Evolutionary conservation across 2,329 filamentous ascomycete species (phyloP).

Genomic region (Sordariomycetes sp.): DNA sequence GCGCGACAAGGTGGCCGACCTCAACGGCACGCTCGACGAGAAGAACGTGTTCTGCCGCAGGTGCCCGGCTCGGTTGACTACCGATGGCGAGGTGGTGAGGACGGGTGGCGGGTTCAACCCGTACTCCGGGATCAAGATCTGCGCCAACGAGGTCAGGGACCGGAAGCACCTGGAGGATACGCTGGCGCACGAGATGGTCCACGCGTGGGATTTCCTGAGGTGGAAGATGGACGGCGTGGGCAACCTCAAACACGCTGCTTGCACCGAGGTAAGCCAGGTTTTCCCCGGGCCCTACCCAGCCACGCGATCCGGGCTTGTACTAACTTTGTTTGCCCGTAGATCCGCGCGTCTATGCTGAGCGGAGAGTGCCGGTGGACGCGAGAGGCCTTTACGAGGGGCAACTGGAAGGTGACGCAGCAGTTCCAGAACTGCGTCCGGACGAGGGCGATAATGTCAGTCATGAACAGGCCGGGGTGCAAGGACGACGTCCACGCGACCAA

Average conservation of each 20-base stretch:
- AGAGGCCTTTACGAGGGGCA: slow-evolving; percentile 72
- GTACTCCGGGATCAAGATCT: slow-evolving; percentile 77
- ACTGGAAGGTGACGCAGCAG: slow-evolving; percentile 83
- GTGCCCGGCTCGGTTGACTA: slow-evolving; percentile 48
- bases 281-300: not conserved
- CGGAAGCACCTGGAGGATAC: slow-evolving; percentile 82
- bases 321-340: slow-evolving; percentile 35
- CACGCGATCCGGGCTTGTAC: slow-evolving; percentile 1
- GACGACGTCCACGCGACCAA: slow-evolving; percentile 76
- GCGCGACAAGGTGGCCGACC: slow-evolving; percentile 62
- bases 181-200: slow-evolving; percentile 93
- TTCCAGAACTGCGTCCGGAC: slow-evolving; percentile 84
- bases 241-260: slow-evolving; percentile 79
- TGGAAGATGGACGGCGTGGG: slow-evolving; percentile 79
- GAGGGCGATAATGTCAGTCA: slow-evolving; percentile 68
- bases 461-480: slow-evolving; percentile 65
- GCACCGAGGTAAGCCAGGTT: slow-evolving; percentile 58
- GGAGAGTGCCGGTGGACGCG: slow-evolving; percentile 86
- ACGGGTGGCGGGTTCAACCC: slow-evolving; percentile 75
- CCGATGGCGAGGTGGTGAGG: slow-evolving; percentile 47
- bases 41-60: slow-evolving; percentile 72
- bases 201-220: slow-evolving; percentile 84
- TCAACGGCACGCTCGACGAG: slow-evolving; percentile 63
- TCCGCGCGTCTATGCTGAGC: slow-evolving; percentile 81
- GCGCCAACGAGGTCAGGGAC: slow-evolving; percentile 79